Evolutionary conservation across 768 basidiomycete species (phyloP), one percentile per base, ranked within the genome.

Genomic region (Mycena belliarum): DNA sequence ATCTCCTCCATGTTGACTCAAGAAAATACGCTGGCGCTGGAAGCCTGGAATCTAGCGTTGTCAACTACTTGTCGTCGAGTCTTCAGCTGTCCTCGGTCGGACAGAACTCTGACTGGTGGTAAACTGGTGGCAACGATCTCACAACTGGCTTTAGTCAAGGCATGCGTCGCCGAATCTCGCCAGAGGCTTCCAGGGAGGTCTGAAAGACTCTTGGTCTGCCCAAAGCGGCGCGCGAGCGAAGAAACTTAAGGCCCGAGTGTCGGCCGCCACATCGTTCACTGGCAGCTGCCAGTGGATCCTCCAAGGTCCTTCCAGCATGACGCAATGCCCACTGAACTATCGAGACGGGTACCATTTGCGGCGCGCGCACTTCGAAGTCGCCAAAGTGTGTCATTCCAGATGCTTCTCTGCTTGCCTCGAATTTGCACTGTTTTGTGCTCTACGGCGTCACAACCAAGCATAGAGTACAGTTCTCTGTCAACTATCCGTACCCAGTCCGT

Each of bases 381-480:
- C 3, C 12, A 6, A 40, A 7, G 20, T 40, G 21, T 41, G 20
- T 41, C 40, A 2, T 41, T 41, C 40, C 20, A 11, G 23, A 23
- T 21, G 21, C 40, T 41, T 41, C 40, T 21, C 2, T n/a, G 15
- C n/a, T n/a, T 23, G 40, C 21, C n/a, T 21, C 20, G 21, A 16
- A 4, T 23, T 21, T 23, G 3, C 6, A n/a, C 37, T n/a, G 16
- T 38, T 16, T 35, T 35, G 10, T 35, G 6, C 15, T 14, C 35
- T 4, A 35, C 10, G 35, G 35, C 35, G 4, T 35, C 16, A 35
- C 16, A 10, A 35, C 4, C 37, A n/a, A 15, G 37, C 37, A 21
- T 33, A 29, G 47, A 49, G 53, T 35, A 2, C 52, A 7, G 24
- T 47, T 55, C 46, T 41, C 53, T 48, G 46, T 35, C 54, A 55